phyloP scores from a whole-genome alignment of 139 green algal genomes.

The Pleodorina starrii region DNA sequence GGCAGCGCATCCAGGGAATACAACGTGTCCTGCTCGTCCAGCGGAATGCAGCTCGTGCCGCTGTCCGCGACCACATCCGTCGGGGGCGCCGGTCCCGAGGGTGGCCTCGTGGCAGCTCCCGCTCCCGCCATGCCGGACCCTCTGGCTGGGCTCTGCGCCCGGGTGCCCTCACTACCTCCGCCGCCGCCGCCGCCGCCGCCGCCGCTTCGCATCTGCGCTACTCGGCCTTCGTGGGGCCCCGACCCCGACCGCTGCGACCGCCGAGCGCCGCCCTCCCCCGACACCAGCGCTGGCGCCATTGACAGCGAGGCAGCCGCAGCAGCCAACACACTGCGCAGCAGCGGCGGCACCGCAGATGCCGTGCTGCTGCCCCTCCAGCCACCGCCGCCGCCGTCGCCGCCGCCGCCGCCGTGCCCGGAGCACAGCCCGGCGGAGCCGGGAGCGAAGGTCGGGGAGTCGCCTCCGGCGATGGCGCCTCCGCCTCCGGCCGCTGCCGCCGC shows the following conservation, averaged over 20 bases:
- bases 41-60: background rate
- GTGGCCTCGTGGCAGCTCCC: background rate
- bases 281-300: too few relatives aligned
- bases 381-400: background rate
- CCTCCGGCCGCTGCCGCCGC: background rate
- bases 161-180: background rate
- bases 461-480: background rate
- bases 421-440: background rate
- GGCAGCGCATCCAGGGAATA: constrained; percentile 42
- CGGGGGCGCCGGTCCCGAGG: background rate
- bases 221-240: too few relatives aligned
- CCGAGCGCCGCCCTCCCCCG: too few relatives aligned
- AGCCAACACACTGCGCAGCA: too few relatives aligned
- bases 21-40: constrained; percentile 40
- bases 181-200: background rate
- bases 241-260: too few relatives aligned
- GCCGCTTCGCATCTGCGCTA: background rate
- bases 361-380: background rate
- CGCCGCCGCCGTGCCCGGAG: background rate
- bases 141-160: background rate
- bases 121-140: too few relatives aligned
- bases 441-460: background rate
- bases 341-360: background rate
- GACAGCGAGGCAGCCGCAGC: too few relatives aligned
- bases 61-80: background rate